A percentile compares a stretch with the other conserved stretches of the same genome.
Evolutionary conservation across 2,329 filamentous ascomycete species (phyloP).

Genomic region (Xylaria arbuscula): DNA sequence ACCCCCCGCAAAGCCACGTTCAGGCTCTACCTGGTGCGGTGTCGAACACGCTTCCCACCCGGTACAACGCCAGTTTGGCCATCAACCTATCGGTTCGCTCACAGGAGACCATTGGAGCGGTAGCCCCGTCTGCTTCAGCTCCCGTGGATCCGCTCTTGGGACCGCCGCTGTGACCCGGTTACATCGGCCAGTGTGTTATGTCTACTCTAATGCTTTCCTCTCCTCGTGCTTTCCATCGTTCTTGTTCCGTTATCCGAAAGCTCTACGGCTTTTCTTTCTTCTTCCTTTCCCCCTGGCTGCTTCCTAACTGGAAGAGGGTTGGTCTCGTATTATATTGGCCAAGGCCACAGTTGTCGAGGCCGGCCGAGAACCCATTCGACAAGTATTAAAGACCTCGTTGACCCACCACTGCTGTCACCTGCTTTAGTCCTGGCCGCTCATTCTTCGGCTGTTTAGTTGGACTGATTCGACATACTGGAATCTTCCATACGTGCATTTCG

Average conservation of each 20-base stretch:
- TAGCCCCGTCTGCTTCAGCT: constrained; percentile 34
- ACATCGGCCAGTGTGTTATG: constrained; percentile 34
- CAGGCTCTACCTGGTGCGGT: constrained; percentile 29
- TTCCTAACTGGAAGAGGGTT: constrained; percentile 28
- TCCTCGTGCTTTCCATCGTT: constrained; percentile 12
- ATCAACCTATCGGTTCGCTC: constrained; percentile 35
- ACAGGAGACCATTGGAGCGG: constrained; percentile 30
- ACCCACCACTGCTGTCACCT: constrained; percentile 42
- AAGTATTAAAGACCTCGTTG: constrained; percentile 48
- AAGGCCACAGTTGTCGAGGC: constrained; percentile 28
- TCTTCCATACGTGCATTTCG: constrained; percentile 14
- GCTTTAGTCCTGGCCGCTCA: constrained; percentile 35
- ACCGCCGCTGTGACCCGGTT: constrained; percentile 34
- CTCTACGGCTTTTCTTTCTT: constrained; percentile 16
- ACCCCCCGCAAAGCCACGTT: constrained; percentile 39
- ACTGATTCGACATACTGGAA: constrained; percentile 37
- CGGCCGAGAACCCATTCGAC: constrained; percentile 30
- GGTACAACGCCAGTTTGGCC: constrained; percentile 32
- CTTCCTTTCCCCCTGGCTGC: constrained; percentile 1
- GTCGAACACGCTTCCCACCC: constrained; percentile 27
- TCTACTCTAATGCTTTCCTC: constrained; percentile 15
- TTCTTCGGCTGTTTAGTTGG: constrained; percentile 36
- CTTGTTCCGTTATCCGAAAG: constrained; percentile 14
- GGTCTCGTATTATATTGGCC: constrained; percentile 28
- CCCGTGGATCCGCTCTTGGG: constrained; percentile 34